phyloP scores from a whole-genome alignment of 73 alveolate genomes.

The Symbiodinium natans region DNA sequence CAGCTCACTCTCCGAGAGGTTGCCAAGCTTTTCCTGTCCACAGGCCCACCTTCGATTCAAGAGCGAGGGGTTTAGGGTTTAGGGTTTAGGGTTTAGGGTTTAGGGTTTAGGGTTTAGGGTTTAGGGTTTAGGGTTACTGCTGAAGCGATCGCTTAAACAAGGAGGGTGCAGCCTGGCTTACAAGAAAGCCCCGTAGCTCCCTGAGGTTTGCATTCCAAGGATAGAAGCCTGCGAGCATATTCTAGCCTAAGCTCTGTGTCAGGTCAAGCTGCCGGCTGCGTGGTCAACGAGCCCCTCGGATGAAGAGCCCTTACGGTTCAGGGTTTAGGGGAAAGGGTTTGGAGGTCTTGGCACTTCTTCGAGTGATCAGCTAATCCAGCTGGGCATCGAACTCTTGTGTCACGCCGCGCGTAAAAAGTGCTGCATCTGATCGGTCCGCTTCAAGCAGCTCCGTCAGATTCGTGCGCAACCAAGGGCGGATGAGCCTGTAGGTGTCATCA shows the following conservation, averaged over 20 bases:
- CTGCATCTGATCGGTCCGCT: too few relatives aligned
- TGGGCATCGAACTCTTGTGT: neutral
- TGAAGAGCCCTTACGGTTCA: too few relatives aligned
- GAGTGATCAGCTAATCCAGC: neutral
- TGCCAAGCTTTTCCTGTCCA: conserved; percentile 55
- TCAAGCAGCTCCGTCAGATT: too few relatives aligned
- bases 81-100: neutral
- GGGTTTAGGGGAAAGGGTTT: too few relatives aligned
- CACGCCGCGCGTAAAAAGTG: too few relatives aligned
- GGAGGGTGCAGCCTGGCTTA: neutral
- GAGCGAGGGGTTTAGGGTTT: neutral
- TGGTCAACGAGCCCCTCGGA: conserved; percentile 58
- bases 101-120: neutral
- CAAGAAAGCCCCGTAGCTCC: neutral
- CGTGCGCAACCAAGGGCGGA: neutral
- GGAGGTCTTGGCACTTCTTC: too few relatives aligned
- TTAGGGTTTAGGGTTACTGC: neutral
- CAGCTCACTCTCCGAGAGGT: conserved; percentile 62
- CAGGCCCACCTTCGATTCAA: neutral
- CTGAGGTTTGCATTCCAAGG: neutral
- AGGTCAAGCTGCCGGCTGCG: conserved; percentile 90
- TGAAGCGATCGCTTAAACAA: neutral
- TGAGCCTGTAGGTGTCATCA: conserved; percentile 78
- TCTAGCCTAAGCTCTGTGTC: neutral
- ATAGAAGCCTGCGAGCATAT: neutral